Evolutionary conservation across 2,329 filamentous ascomycete genomes (phyloP), one percentile per base, ranked within the genome.

Genomic region (Fusarium sp.): DNA sequence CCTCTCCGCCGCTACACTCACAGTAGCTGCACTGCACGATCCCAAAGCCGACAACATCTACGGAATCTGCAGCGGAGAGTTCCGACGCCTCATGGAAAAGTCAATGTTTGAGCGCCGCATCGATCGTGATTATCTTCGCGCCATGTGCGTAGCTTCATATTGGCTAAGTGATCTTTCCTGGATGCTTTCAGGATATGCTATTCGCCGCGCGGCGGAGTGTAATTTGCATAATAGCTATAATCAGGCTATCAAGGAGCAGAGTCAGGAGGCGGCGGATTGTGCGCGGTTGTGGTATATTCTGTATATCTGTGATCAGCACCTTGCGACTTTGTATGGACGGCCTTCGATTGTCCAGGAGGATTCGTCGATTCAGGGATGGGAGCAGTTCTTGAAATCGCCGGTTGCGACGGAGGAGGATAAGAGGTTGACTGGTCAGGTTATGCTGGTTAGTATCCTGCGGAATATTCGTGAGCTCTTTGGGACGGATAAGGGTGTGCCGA

Each of bases 141-240:
- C 87, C 10, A 85, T 91, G 69, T 90, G 88, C 39, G 85, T 91
- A 10, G 89, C 87, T 7, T 86, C 88, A 1, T 91, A 90, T 76
- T 91, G 89, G 89, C 82, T 91, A 0, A 88, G 87, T 8, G 89
- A 91, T 66, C 81, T 90, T 25, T 89, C 87, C 8, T 90, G 89
- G 87, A 90, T 88, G 72, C 81, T 91, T 1, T 89, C 87, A 0
- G 89, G 89, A 0, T 83, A 85, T 60, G 86, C 85, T 2, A 85
- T 86, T 33, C 82, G 86, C 14, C 80, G 85, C 21, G 86, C 86
- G 0, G 84, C 83, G 8, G 85, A 87, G 66, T 80, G 84, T 54
- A 85, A 85, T 63, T 73, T 87, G 1, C 81, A 83, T 46, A 82
- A 80, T 62, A 84, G 82, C 62, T 84, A 84, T 57, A 80, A 81